Evolutionary conservation across 495 filamentous ascomycete species (phyloP).

Genomic region (Parathielavia hyrcaniae): DNA sequence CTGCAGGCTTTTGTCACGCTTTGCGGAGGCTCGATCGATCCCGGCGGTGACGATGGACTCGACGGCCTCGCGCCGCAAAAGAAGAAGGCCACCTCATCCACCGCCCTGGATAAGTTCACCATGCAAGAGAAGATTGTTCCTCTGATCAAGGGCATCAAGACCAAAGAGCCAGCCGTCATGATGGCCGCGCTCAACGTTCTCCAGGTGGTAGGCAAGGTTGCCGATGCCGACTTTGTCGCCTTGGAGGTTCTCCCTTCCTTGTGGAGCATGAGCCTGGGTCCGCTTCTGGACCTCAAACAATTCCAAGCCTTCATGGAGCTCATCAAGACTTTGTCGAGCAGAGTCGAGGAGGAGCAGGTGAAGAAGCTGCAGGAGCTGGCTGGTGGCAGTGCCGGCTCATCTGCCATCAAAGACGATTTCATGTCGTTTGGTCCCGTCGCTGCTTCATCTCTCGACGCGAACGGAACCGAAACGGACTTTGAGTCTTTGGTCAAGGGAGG

Average conservation of each 20-base stretch:
- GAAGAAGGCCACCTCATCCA: constrained; percentile 55
- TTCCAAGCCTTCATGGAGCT: constrained; percentile 83
- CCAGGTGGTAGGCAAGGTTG: constrained; percentile 68
- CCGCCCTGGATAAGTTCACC: constrained; percentile 88
- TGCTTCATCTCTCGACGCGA: constrained; percentile 45
- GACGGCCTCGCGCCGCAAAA: constrained; percentile 54
- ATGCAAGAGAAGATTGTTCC: constrained; percentile 96
- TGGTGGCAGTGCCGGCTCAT: constrained; percentile 34
- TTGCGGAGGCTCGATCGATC: constrained; percentile 64
- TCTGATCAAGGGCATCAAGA: constrained; percentile 86
- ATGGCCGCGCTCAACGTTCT: constrained; percentile 86
- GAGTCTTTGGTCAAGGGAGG: constrained; percentile 78
- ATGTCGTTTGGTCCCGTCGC: constrained; percentile 51
- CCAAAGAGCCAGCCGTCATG: constrained; percentile 95
- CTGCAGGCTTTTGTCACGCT: constrained; percentile 84
- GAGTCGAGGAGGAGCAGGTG: constrained; percentile 80
- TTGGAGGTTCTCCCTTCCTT: constrained; percentile 82
- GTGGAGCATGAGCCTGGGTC: constrained; percentile 89
- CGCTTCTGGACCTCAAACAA: constrained; percentile 76
- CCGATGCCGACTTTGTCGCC: constrained; percentile 88
- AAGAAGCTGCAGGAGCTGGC: constrained; percentile 81
- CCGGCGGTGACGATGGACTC: constrained; percentile 58
- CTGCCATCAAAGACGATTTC: constrained; percentile 49
- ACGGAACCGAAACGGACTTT: constrained; percentile 64
- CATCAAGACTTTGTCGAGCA: constrained; percentile 70